These are phyloP conservation scores for Carex littledalei DNA, from an alignment of 176 grass and related monocot species.

Conservation along the genomic window DNA sequence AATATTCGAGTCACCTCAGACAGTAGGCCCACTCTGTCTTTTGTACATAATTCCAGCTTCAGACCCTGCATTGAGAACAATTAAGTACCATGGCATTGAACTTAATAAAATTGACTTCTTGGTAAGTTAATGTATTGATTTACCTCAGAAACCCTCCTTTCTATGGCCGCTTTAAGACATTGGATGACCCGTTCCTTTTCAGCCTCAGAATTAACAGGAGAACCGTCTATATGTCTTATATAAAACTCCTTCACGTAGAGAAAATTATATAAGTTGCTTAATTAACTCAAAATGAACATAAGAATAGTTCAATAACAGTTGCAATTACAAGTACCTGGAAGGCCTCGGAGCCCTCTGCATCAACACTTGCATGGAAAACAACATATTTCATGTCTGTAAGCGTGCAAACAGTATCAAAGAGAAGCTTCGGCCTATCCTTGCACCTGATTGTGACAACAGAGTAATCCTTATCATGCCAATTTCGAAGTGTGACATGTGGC, in stretches of 20 bases:
- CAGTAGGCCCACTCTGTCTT: slow-evolving; percentile 58
- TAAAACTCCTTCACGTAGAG: slow-evolving; percentile 56
- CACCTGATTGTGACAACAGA: slow-evolving; percentile 72
- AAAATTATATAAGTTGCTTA: slow-evolving; percentile 2
- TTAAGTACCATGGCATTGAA: background rate
- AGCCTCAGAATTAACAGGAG: slow-evolving; percentile 53
- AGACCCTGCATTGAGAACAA: slow-evolving; percentile 42
- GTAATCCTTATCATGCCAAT: slow-evolving; percentile 80
- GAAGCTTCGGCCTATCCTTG: slow-evolving; percentile 75
- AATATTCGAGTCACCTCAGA: slow-evolving; percentile 83
- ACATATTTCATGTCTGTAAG: slow-evolving; percentile 70
- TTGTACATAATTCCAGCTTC: slow-evolving; percentile 70
- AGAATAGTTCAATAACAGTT: background rate
- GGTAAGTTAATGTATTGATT: slow-evolving; percentile 4
- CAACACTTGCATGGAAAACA: slow-evolving; percentile 76
- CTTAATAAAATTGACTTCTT: background rate
- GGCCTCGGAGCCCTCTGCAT: slow-evolving; percentile 46
- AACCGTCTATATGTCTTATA: slow-evolving; percentile 69
- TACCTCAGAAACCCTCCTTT: slow-evolving; percentile 80
- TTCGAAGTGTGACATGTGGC: slow-evolving; percentile 53
- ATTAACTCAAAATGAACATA: slow-evolving; percentile 6
- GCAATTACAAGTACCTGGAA: slow-evolving; percentile 52
- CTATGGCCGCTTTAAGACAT: slow-evolving; percentile 75
- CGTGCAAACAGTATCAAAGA: slow-evolving; percentile 86
- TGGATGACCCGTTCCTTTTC: slow-evolving; percentile 62